These are phyloP conservation scores for Penicillium oxalicum DNA, from an alignment of 2,329 filamentous ascomycete species.

Conservation along the genomic window DNA sequence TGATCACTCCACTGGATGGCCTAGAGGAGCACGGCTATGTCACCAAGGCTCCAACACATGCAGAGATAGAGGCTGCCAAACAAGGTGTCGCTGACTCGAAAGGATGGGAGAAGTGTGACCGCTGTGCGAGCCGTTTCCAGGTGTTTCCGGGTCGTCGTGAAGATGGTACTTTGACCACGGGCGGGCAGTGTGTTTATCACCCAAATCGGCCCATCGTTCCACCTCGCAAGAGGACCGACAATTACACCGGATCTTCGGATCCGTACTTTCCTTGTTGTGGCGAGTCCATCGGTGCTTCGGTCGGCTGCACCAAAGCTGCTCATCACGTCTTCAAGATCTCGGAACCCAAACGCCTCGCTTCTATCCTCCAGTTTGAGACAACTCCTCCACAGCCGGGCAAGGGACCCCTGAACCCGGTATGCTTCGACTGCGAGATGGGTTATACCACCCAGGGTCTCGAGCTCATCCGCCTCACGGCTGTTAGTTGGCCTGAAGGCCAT, in stretches of 20 bases:
- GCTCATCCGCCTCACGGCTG: slow-evolving; percentile 80
- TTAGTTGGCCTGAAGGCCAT: slow-evolving; percentile 74
- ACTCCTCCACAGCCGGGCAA: slow-evolving; percentile 54
- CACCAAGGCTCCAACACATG: slow-evolving; percentile 56
- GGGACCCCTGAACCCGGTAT: slow-evolving; percentile 49
- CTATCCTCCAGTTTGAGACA: slow-evolving; percentile 69
- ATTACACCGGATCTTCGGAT: slow-evolving; percentile 51
- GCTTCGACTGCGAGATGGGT: slow-evolving; percentile 96
- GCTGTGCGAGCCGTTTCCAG: slow-evolving; percentile 80
- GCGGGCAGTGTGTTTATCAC: slow-evolving; percentile 75
- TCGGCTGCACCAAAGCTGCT: slow-evolving; percentile 64
- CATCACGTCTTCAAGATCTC: slow-evolving; percentile 85
- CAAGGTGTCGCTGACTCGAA: slow-evolving; percentile 60
- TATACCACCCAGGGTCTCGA: slow-evolving; percentile 87
- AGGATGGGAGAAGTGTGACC: slow-evolving; percentile 83
- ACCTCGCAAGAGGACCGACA: slow-evolving; percentile 48
- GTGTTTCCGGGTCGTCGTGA: slow-evolving; percentile 81
- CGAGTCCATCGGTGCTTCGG: slow-evolving; percentile 62
- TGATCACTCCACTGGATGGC: slow-evolving; percentile 58
- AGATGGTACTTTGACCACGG: slow-evolving; percentile 68
- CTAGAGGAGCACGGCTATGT: slow-evolving; percentile 73
- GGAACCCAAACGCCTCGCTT: slow-evolving; percentile 68
- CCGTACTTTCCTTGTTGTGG: slow-evolving; percentile 74
- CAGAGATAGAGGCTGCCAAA: slow-evolving; percentile 61
- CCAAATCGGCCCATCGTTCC: slow-evolving; percentile 64